Percentiles rank a stretch among this genome's conserved stretches.
These are phyloP conservation scores for Pseudogymnoascus sp. DNA, from an alignment of 2,329 filamentous ascomycete genomes.

Conservation along the genomic window DNA sequence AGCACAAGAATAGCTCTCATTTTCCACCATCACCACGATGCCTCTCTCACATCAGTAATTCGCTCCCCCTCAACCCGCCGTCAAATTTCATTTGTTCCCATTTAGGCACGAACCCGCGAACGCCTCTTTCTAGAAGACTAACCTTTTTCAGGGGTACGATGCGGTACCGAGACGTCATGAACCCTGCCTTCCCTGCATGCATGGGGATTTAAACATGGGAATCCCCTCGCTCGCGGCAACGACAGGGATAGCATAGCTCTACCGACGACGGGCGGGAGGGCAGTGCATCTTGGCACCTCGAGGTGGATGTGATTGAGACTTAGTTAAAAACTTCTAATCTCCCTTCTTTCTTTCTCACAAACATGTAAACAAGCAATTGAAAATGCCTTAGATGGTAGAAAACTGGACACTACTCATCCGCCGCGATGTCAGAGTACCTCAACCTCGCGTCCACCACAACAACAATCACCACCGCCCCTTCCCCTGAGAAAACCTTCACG, in stretches of 20 bases:
- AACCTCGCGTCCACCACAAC: not conserved
- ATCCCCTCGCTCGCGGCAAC: not conserved
- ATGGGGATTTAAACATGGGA: not conserved
- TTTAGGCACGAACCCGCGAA: not conserved
- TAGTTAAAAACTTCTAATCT: not conserved
- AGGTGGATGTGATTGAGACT: not conserved
- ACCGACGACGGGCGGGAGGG: not conserved
- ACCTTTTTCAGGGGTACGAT: not conserved
- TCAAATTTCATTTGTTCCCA: not conserved
- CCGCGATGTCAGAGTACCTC: not conserved
- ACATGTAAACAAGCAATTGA: too few species aligned
- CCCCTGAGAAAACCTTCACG: not conserved
- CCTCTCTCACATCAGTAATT: not conserved
- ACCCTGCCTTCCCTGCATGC: not conserved
- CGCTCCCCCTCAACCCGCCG: not conserved
- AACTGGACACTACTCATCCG: not conserved
- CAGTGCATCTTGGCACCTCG: not conserved
- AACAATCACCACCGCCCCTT: not conserved
- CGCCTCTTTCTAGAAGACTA: not conserved
- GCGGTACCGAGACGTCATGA: not conserved
- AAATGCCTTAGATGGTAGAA: not conserved
- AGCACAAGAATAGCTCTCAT: not conserved
- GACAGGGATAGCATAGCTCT: not conserved
- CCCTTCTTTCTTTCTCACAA: not conserved
- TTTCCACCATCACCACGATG: not conserved